A percentile compares a stretch with the other conserved stretches of the same genome.
phyloP scores from a whole-genome alignment of 805 yeast species.

The Komagataella pseudopastoris region DNA sequence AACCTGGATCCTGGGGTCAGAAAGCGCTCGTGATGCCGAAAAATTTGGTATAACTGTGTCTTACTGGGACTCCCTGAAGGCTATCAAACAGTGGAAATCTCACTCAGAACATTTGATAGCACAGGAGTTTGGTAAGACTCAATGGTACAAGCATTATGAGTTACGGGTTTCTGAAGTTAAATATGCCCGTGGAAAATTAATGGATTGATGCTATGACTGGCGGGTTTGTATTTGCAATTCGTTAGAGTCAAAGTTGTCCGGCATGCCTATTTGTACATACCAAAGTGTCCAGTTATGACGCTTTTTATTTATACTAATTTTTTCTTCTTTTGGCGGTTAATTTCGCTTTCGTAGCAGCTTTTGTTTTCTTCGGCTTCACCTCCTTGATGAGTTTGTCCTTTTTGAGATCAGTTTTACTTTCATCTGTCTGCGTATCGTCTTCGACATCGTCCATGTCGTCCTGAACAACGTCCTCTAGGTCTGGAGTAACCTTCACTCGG shows the following conservation, averaged over 20 bases:
- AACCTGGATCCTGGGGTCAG: neutral
- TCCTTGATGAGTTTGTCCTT: slow-evolving; percentile 55
- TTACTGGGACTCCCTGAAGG: neutral
- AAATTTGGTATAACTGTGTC: neutral
- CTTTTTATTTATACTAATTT: slow-evolving; percentile 1
- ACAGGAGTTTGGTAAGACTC: neutral
- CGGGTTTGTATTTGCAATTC: neutral
- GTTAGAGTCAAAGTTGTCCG: neutral
- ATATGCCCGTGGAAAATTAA: neutral
- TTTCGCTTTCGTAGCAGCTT: slow-evolving; percentile 4
- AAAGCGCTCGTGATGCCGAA: neutral
- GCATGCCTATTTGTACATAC: neutral
- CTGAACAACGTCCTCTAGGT: slow-evolving; percentile 57
- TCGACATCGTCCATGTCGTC: slow-evolving; percentile 32
- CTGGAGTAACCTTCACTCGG: slow-evolving; percentile 31
- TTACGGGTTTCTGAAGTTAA: neutral
- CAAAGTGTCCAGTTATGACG: neutral
- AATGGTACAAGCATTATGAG: neutral
- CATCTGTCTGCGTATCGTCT: slow-evolving; percentile 27
- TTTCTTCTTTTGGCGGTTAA: slow-evolving; percentile 2
- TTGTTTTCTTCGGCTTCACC: slow-evolving; percentile 18
- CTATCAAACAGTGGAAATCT: neutral
- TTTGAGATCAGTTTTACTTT: slow-evolving; percentile 31
- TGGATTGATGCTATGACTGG: neutral
- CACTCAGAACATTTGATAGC: neutral